A percentile compares a stretch with the other conserved stretches of the same genome.
These are phyloP conservation scores for Candolleomyces aberdarensis DNA, from an alignment of 768 basidiomycete genomes.

Conservation along the genomic window DNA sequence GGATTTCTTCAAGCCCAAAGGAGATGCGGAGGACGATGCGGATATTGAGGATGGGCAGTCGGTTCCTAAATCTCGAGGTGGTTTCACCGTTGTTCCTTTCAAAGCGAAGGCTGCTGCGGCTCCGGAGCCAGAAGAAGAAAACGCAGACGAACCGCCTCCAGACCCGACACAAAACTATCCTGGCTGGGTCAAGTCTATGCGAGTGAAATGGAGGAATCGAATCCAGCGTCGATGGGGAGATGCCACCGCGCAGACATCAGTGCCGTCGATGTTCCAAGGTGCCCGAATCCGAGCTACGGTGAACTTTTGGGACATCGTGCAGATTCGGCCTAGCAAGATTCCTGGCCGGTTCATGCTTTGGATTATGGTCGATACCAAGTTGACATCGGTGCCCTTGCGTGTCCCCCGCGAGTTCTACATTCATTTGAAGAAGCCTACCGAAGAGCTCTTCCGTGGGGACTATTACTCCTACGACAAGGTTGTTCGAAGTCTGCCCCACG, in stretches of 20 bases:
- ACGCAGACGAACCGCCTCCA: slow-evolving; percentile 47
- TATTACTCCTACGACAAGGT: slow-evolving; percentile 74
- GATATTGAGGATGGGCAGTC: slow-evolving; percentile 8
- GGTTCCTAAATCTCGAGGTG: neutral
- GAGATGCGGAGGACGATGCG: slow-evolving; percentile 34
- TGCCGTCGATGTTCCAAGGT: slow-evolving; percentile 76
- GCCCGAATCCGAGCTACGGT: slow-evolving; percentile 41
- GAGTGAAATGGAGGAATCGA: slow-evolving; percentile 70
- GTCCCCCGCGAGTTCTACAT: slow-evolving; percentile 93
- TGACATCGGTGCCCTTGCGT: slow-evolving; percentile 78
- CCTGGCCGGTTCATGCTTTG: slow-evolving; percentile 86
- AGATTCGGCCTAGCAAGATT: slow-evolving; percentile 74
- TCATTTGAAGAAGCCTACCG: slow-evolving; percentile 72
- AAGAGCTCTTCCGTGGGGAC: slow-evolving; percentile 64
- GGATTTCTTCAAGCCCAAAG: slow-evolving; percentile 75
- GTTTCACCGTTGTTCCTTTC: slow-evolving; percentile 13
- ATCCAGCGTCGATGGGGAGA: slow-evolving; percentile 46
- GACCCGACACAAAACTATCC: slow-evolving; percentile 65
- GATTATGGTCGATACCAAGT: slow-evolving; percentile 77
- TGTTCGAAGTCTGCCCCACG: slow-evolving; percentile 74
- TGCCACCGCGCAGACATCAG: slow-evolving; percentile 32
- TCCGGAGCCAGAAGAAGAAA: slow-evolving; percentile 38
- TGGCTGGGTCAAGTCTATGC: slow-evolving; percentile 75
- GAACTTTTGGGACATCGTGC: slow-evolving; percentile 88
- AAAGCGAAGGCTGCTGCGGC: slow-evolving; percentile 27